These are phyloP conservation scores for Rutstroemia sp. DNA, from an alignment of 2,329 filamentous ascomycete genomes.

Conservation along the genomic window DNA sequence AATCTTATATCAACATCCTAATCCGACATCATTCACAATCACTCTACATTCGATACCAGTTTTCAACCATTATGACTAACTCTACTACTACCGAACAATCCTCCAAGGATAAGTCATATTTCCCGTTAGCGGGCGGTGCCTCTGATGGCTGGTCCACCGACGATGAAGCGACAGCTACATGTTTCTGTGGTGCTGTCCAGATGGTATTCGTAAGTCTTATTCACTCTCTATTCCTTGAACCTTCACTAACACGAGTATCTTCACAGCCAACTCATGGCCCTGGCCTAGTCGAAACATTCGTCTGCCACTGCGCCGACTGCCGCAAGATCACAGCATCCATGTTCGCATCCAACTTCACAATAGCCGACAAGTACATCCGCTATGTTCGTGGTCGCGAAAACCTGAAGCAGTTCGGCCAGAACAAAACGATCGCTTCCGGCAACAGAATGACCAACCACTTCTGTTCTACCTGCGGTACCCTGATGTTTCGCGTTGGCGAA, in stretches of 20 bases:
- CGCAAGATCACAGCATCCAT: slow-evolving; percentile 56
- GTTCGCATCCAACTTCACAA: slow-evolving; percentile 52
- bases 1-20: no score
- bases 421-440: slow-evolving; percentile 38
- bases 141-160: slow-evolving; percentile 39
- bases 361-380: slow-evolving; percentile 37
- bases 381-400: slow-evolving; percentile 45
- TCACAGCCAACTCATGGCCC: slow-evolving; percentile 37
- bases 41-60: no score
- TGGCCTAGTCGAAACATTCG: slow-evolving; percentile 41
- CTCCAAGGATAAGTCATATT: slow-evolving; percentile 24
- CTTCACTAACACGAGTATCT: not conserved
- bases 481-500: slow-evolving; percentile 48
- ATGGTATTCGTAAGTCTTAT: slow-evolving; percentile 40
- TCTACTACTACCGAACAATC: not conserved
- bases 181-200: slow-evolving; percentile 50
- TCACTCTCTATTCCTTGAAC: not conserved
- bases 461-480: slow-evolving; percentile 49
- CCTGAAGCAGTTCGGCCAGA: slow-evolving; percentile 39
- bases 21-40: no score
- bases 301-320: slow-evolving; percentile 56
- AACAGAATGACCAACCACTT: slow-evolving; percentile 55
- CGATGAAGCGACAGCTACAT: slow-evolving; percentile 47
- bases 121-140: slow-evolving; percentile 34
- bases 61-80: not conserved